These are phyloP conservation scores for Coprinopsis sp. DNA, from an alignment of 768 basidiomycete genomes.

Conservation along the genomic window DNA sequence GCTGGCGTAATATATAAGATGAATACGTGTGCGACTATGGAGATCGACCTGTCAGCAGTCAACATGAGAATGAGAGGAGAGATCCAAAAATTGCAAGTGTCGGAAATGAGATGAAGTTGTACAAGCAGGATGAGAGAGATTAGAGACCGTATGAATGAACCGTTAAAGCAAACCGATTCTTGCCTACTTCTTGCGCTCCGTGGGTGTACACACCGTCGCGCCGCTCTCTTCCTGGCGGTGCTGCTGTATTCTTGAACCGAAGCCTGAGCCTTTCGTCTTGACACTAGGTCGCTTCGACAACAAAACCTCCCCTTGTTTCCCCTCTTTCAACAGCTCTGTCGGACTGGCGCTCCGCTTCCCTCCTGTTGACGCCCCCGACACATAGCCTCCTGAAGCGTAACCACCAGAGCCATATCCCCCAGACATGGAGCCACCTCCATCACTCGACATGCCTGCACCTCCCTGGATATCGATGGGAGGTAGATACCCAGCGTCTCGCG, in stretches of 20 bases:
- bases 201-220: not conserved
- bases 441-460: conserved; percentile 1
- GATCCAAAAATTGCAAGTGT: too few species aligned
- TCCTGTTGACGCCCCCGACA: conserved; percentile 30
- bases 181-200: too few species aligned
- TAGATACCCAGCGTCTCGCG: not conserved
- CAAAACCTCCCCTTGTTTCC: conserved; percentile 49
- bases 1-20: too few species aligned
- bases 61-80: too few species aligned
- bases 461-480: not conserved
- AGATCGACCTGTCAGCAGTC: too few species aligned
- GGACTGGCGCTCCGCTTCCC: conserved; percentile 70
- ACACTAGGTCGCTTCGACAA: conserved; percentile 66
- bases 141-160: not conserved
- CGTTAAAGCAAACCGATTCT: not conserved
- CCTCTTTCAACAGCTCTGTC: conserved; percentile 62
- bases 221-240: not conserved
- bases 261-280: conserved; percentile 36
- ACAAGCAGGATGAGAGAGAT: not conserved
- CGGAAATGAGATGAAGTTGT: too few species aligned
- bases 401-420: too few species aligned
- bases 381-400: too few species aligned
- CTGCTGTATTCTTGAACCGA: not conserved
- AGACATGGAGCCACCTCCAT: conserved; percentile 7
- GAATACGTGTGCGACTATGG: too few species aligned